A percentile compares a stretch with the other conserved stretches of the same genome.
phyloP scores from a whole-genome alignment of 192 early-diverging fungal species.

The Irineochytrium annulatum region DNA sequence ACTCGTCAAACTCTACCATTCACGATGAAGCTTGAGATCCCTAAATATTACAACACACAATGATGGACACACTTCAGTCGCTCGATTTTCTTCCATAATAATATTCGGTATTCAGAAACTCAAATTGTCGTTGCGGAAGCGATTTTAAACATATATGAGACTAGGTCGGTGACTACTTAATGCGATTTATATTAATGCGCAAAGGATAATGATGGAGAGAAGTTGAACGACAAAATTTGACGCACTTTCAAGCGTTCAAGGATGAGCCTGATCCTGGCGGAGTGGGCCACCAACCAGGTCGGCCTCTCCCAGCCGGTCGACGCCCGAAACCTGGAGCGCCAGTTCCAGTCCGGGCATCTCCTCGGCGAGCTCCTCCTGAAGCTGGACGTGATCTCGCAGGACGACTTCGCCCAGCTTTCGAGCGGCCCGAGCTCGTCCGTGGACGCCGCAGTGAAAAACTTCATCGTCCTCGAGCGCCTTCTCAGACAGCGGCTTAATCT shows the following conservation, averaged over 20 bases:
- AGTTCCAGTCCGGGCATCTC: conserved; percentile 34
- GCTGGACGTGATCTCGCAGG: conserved; percentile 21
- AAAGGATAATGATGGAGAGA: too few species aligned
- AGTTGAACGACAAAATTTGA: too few species aligned
- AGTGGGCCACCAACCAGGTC: conserved; percentile 36
- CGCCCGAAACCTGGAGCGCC: conserved; percentile 23
- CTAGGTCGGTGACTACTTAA: too few species aligned
- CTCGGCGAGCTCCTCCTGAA: conserved; percentile 30
- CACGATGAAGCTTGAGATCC: too few species aligned
- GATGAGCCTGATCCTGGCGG: conserved; percentile 38
- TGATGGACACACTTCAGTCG: too few species aligned
- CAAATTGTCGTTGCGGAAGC: too few species aligned
- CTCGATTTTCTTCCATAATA: too few species aligned
- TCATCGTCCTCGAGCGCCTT: conserved; percentile 34
- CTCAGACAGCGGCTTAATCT: conserved; percentile 44
- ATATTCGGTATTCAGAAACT: too few species aligned
- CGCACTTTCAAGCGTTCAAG: neutral
- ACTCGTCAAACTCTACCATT: too few species aligned
- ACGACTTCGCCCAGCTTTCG: neutral
- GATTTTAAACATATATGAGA: too few species aligned
- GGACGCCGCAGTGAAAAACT: conserved; percentile 47
- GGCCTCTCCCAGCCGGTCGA: conserved; percentile 19
- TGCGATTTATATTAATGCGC: too few species aligned
- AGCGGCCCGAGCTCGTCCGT: conserved; percentile 1
- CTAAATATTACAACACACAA: too few species aligned